Percentiles rank a stretch among this genome's conserved stretches.
phyloP scores from a whole-genome alignment of 768 basidiomycete species.

The Termitomyces sp. region DNA sequence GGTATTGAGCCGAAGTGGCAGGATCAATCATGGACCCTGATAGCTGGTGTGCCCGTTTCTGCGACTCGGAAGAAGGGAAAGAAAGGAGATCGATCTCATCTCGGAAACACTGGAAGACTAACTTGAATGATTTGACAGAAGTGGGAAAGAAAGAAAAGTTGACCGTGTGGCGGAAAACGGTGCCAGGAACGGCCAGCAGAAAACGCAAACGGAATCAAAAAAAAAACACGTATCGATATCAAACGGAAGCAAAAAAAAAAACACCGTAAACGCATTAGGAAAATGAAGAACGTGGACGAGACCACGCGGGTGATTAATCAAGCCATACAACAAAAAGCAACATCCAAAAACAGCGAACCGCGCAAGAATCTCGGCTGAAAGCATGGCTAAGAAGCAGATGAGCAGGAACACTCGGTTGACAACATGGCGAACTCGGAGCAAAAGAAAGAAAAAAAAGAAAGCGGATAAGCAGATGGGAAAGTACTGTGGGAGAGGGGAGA shows the following conservation, averaged over 20 bases:
- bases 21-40: conserved; percentile 16
- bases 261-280: not conserved
- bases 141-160: no score
- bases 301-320: not conserved
- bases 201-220: conserved; percentile 1
- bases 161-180: no score
- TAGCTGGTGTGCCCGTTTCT: not conserved
- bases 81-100: not conserved
- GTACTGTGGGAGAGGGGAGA: not conserved
- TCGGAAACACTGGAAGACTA: not conserved
- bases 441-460: not conserved
- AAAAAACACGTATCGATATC: no score
- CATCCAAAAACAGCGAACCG: not conserved
- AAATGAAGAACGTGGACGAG: not conserved
- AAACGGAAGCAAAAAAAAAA: not conserved
- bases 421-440: not conserved
- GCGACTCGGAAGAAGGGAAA: conserved; percentile 1
- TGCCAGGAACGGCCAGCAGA: no score
- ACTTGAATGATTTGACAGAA: no score
- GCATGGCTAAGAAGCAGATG: not conserved
- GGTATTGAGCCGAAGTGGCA: conserved; percentile 1
- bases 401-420: not conserved
- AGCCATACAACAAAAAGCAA: not conserved
- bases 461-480: not conserved
- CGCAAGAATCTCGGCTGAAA: not conserved